phyloP scores from a whole-genome alignment of 176 grass and related monocot genomes.

The Metroxylon sagu region DNA sequence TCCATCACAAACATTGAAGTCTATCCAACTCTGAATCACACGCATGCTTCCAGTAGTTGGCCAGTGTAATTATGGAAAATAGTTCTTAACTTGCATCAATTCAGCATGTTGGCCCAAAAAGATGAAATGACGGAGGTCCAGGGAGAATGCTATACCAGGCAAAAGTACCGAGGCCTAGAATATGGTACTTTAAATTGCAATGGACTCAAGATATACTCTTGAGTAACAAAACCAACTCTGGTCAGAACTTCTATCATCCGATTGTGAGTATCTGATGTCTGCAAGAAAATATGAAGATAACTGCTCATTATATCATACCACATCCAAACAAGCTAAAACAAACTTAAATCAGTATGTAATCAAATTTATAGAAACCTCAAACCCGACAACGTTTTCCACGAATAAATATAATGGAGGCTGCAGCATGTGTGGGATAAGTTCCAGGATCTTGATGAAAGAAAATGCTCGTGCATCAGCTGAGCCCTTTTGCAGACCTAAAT shows the following conservation, averaged over 20 bases:
- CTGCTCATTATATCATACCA: no score
- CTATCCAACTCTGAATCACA: no score
- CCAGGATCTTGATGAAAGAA: conserved; percentile 93
- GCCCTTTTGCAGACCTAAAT: conserved; percentile 83
- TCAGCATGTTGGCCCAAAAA: no score
- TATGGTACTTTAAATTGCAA: conserved; percentile 91
- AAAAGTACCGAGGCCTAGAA: conserved; percentile 97
- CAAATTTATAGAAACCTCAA: conserved; percentile 61
- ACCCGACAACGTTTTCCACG: conserved; percentile 93
- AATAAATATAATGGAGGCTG: conserved; percentile 75
- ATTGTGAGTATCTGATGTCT: conserved; percentile 86
- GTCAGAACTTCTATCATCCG: conserved; percentile 73
- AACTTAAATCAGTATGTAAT: background rate
- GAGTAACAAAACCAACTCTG: conserved; percentile 54
- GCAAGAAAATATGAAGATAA: conserved; percentile 6
- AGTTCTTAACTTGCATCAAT: no score
- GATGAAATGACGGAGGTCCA: no score
- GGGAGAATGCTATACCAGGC: conserved; percentile 42
- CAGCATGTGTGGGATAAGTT: conserved; percentile 61
- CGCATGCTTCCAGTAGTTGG: no score
- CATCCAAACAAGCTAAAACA: no score
- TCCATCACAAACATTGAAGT: no score
- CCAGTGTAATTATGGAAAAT: no score
- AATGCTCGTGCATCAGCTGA: conserved; percentile 91
- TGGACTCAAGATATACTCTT: conserved; percentile 93